phyloP scores from a whole-genome alignment of 2,329 filamentous ascomycete species.

The Cephalotrichum gorgonifer region DNA sequence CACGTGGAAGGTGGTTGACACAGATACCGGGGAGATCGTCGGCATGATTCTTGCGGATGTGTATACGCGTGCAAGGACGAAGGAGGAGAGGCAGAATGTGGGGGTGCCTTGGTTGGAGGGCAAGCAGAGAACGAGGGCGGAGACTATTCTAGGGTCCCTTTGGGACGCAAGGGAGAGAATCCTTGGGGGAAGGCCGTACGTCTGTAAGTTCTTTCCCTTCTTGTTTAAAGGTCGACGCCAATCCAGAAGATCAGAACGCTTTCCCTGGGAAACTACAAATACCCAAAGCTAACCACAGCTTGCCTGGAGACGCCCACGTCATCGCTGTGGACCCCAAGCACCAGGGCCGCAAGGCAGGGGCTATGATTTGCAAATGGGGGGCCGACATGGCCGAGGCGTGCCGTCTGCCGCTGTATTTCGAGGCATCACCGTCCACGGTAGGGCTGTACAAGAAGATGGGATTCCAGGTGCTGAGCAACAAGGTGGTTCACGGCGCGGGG shows the following conservation, averaged over 20 bases:
- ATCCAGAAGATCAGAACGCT: neutral
- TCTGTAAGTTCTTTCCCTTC: constrained; percentile 25
- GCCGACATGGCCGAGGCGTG: constrained; percentile 22
- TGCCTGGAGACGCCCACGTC: constrained; percentile 21
- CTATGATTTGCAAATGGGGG: constrained; percentile 29
- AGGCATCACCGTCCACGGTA: constrained; percentile 30
- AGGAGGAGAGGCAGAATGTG: constrained; percentile 30
- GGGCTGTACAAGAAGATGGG: constrained; percentile 35
- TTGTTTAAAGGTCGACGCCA: neutral
- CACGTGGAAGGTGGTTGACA: constrained; percentile 36
- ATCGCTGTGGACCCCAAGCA: constrained; percentile 31
- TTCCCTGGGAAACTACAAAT: neutral
- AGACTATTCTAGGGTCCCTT: constrained; percentile 28
- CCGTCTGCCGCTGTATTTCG: constrained; percentile 32
- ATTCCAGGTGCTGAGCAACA: constrained; percentile 27
- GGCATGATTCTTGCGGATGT: constrained; percentile 37
- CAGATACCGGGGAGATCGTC: constrained; percentile 27
- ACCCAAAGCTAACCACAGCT: neutral
- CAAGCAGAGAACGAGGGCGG: constrained; percentile 29
- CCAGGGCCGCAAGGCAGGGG: constrained; percentile 31
- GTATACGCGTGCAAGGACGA: constrained; percentile 23
- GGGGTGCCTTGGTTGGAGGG: constrained; percentile 35
- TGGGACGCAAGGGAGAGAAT: constrained; percentile 29
- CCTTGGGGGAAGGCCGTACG: constrained; percentile 25
- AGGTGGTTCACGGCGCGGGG: constrained; percentile 25